Evolutionary conservation across 768 basidiomycete species (phyloP), one percentile per base, ranked within the genome.

Genomic region (Psilocybe cubensis): DNA sequence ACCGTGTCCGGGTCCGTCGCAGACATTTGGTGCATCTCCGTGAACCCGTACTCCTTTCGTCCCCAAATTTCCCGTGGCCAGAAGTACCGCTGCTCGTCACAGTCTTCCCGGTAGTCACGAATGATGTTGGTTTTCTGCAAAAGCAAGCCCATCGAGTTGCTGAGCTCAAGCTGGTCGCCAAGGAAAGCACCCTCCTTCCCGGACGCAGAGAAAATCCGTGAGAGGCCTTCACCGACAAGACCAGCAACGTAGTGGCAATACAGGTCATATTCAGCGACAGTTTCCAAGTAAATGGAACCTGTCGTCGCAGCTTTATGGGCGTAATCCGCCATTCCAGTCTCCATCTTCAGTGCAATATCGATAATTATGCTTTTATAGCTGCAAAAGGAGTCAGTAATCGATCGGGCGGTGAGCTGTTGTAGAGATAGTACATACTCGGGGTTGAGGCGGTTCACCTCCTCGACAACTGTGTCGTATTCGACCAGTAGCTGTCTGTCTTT

Each of bases 201-300:
- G 4, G 94, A 92, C 3, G 90, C 90, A 14, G 91, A 78, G 77
- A 94, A 96, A 41, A 98, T 79, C 11, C 93, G 85, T 0, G 92
- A 94, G 28, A 96, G 84, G 44, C 96, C 96, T 72, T 98, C 96
- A 31, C 96, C 96, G 57, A 98, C 96, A 55, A 99, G 88, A 2
- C 96, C 96, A 0, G 96, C 96, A 63, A 98, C 96, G 69, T 95
- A 98, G 72, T 99, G 96, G 70, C 96, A 99, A 74, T 99, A 99
- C 12, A 99, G 83, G 71, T 98, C 94, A 76, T 95, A 99, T 63
- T 97, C 94, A 33, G 85, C 79, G 52, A 94, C 74, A 5, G 89
- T 86, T 43, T 85, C 82, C 53, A 97, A 81, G 66, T 89, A 88
- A 60, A 86, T 81, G 42, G 83, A 76, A 49, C 86, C 87, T 0